Evolutionary conservation across 495 filamentous ascomycete genomes (phyloP), one percentile per base, ranked within the genome.

Genomic region (Aspergillus funiculosus): DNA sequence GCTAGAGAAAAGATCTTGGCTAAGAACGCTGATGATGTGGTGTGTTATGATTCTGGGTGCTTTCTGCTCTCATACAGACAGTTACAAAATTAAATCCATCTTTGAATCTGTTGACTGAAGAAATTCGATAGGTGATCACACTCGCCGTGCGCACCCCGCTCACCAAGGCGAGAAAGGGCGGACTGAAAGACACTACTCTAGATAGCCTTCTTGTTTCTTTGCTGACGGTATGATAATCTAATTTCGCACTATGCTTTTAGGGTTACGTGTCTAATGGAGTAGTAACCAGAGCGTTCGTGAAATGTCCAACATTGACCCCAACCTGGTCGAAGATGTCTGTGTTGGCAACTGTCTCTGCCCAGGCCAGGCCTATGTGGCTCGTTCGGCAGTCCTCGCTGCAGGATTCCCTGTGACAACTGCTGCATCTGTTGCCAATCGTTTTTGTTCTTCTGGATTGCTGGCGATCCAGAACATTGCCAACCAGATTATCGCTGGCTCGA

Each of bases 361-460:
- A 9, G 46, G 56, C 36, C 74, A 84, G 18, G 81, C 89, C 26
- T 95, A 95, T 73, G 85, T 91, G 57, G 76, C 83, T 47, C 89
- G 91, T 43, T 87, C 88, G 22, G 87, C 91, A 14, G 75, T 86
- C 18, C 85, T 97, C 48, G 86, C 87, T 25, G 91, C 91, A 38
- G 91, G 91, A 50, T 92, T 89, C 73, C 91, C 91, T 43, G 91
- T 86, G 56, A 94, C 89, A 11, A 76, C 85, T 24, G 76, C 79
- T 41, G 83, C 85, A 40, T 90, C 79, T 14, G 77, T 81, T 44
- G 74, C 87, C 27, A 97, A 95, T 76, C 85, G 91, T 39, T 96
- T 96, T 77, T 97, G 91, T 75, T 94, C 87, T 9, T 95, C 91
- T 4, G 91, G 91, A 20, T 81, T 97, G 38, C 86, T 95, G 57